phyloP scores from a whole-genome alignment of 306 rosid genomes.

The Prunus salicina region DNA sequence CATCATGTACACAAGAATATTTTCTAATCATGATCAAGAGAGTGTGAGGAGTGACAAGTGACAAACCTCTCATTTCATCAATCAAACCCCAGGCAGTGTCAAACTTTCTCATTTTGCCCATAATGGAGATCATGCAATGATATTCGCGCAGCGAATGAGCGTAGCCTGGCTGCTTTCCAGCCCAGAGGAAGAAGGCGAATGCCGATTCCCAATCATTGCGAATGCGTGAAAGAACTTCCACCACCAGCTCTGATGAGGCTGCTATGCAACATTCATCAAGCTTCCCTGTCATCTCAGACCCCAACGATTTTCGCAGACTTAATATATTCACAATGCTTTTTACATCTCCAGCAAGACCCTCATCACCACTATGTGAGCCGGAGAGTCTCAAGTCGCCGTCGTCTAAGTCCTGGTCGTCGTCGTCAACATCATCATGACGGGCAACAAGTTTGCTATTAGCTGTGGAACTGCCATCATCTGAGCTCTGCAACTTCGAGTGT shows the following conservation, averaged over 20 bases:
- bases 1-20: slow-evolving; percentile 71
- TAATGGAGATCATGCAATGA: slow-evolving; percentile 76
- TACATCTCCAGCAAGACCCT: slow-evolving; percentile 37
- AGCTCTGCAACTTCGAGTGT: slow-evolving; percentile 12
- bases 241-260: slow-evolving; percentile 63
- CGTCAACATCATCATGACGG: background rate
- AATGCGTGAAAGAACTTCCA: slow-evolving; percentile 57
- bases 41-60: slow-evolving; percentile 69
- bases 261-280: slow-evolving; percentile 50
- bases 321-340: slow-evolving; percentile 57
- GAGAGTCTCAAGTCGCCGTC: slow-evolving; percentile 8
- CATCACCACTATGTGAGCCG: slow-evolving; percentile 21
- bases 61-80: slow-evolving; percentile 70
- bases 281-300: slow-evolving; percentile 41
- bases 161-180: slow-evolving; percentile 72
- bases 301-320: background rate
- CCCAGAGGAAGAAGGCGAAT: slow-evolving; percentile 82
- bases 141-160: slow-evolving; percentile 62
- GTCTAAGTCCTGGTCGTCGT: background rate
- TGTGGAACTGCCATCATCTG: slow-evolving; percentile 6
- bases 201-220: slow-evolving; percentile 91
- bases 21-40: slow-evolving; percentile 77
- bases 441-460: background rate
- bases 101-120: slow-evolving; percentile 86
- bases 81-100: slow-evolving; percentile 84